Conservation (phyloP, 805 yeast species). For the Candida ortonii region DNA sequence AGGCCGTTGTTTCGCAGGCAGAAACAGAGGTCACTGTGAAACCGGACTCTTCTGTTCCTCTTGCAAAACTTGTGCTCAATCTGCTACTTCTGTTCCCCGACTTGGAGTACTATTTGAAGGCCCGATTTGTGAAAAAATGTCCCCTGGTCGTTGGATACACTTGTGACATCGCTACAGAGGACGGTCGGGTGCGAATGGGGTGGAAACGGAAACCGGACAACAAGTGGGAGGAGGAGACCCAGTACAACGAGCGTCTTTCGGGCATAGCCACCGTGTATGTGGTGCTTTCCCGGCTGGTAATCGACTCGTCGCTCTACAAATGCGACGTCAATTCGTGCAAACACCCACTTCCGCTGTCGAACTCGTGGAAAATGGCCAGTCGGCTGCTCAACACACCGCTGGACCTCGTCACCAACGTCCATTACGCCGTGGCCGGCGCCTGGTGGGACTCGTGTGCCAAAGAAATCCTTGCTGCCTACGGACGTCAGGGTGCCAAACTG, state of each 20-base stretch:
- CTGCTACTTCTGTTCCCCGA: slow-evolving; percentile 49
- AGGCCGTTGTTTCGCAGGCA: slow-evolving; percentile 84
- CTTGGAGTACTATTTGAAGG: slow-evolving; percentile 56
- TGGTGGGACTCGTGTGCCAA: slow-evolving; percentile 91
- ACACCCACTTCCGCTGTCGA: slow-evolving; percentile 56
- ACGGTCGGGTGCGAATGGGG: slow-evolving; percentile 83
- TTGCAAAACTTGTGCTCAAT: slow-evolving; percentile 62
- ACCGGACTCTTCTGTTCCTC: slow-evolving; percentile 73
- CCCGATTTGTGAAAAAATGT: slow-evolving; percentile 88
- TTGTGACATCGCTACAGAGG: slow-evolving; percentile 72
- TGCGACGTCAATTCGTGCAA: slow-evolving; percentile 20
- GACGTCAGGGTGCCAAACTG: slow-evolving; percentile 67
- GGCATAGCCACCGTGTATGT: slow-evolving; percentile 84
- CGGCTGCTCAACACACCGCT: slow-evolving; percentile 59
- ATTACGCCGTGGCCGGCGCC: slow-evolving; percentile 65
- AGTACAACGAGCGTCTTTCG: slow-evolving; percentile 80
- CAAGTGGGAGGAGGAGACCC: slow-evolving; percentile 57
- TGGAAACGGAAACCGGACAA: slow-evolving; percentile 59
- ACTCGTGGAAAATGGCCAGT: slow-evolving; percentile 72
- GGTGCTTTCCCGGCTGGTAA: slow-evolving; percentile 57
- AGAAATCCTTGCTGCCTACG: slow-evolving; percentile 55
- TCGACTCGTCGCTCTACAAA: slow-evolving; percentile 26
- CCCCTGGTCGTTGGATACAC: slow-evolving; percentile 84
- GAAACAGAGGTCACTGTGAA: slow-evolving; percentile 86
- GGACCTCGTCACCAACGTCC: slow-evolving; percentile 57